Evolutionary conservation across 1,284 basidiomycete species (phyloP).

Genomic region (Cryptococcus sp.): DNA sequence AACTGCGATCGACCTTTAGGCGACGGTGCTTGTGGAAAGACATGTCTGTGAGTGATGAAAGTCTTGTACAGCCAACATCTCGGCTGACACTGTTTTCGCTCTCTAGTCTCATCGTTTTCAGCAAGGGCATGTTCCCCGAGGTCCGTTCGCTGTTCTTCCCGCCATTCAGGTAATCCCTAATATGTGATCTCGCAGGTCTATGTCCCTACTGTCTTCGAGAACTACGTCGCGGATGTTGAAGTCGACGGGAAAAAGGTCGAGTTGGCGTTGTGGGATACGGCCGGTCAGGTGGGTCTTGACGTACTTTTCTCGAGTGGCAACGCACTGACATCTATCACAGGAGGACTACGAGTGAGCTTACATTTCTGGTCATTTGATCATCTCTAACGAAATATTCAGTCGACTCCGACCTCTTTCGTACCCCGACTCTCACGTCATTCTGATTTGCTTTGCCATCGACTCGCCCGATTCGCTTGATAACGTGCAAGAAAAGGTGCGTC

Average conservation of each 20-base stretch:
- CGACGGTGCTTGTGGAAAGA: conserved; percentile 60
- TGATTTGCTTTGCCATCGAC: conserved; percentile 92
- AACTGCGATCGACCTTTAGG: conserved; percentile 22
- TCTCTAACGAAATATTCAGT: conserved; percentile 57
- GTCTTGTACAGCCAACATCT: neutral
- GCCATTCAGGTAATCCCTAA: neutral
- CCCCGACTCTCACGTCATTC: conserved; percentile 88
- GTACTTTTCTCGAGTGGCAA: conserved; percentile 15
- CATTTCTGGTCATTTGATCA: neutral
- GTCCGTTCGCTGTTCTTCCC: conserved; percentile 55
- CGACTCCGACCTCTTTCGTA: conserved; percentile 87
- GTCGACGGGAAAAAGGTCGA: conserved; percentile 90
- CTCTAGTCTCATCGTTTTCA: conserved; percentile 57
- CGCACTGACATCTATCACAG: conserved; percentile 11
- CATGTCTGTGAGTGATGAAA: conserved; percentile 54
- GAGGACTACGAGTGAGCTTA: conserved; percentile 19
- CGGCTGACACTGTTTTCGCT: conserved; percentile 6
- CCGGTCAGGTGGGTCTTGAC: conserved; percentile 72
- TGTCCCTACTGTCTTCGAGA: conserved; percentile 89
- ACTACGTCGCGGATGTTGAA: conserved; percentile 81
- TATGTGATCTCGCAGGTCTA: conserved; percentile 65
- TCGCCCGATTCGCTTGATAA: conserved; percentile 90
- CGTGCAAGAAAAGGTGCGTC: conserved; percentile 86
- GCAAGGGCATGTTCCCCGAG: conserved; percentile 90
- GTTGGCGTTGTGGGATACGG: conserved; percentile 92